Evolutionary conservation across 305 asterid species (phyloP).

Genomic region (Solanum hybrid): DNA sequence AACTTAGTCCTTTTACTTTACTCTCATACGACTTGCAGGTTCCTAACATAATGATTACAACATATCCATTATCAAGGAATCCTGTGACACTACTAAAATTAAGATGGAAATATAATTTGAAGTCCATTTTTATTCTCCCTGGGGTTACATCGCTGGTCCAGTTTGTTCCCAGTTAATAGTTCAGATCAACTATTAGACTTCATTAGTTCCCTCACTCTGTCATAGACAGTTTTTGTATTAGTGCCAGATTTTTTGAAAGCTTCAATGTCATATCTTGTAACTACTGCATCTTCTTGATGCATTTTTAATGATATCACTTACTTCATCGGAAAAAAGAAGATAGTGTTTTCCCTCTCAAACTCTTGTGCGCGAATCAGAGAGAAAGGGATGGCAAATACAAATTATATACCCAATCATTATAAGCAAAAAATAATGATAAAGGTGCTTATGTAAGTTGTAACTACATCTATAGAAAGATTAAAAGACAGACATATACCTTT

Average conservation of each 20-base stretch:
- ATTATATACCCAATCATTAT: background rate
- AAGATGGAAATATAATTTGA: background rate
- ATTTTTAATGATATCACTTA: background rate
- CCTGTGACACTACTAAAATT: background rate
- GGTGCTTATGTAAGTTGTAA: background rate
- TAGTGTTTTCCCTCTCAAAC: background rate
- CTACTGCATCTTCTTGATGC: background rate
- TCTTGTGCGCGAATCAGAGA: background rate
- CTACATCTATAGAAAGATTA: background rate
- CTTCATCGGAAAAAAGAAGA: background rate
- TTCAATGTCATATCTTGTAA: background rate
- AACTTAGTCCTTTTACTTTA: background rate
- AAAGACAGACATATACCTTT: slow-evolving; percentile 44
- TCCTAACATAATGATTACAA: background rate
- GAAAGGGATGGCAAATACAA: background rate
- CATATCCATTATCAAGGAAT: background rate
- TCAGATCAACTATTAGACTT: background rate
- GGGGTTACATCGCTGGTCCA: background rate
- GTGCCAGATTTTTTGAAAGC: background rate
- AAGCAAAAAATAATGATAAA: background rate
- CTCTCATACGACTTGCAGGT: background rate
- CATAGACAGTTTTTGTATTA: background rate
- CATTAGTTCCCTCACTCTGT: background rate
- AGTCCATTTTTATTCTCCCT: background rate
- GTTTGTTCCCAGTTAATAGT: background rate